A percentile compares a stretch with the other conserved stretches of the same genome.
Evolutionary conservation across 1,284 basidiomycete species (phyloP).

Genomic region (Ceratobasidium sp.): DNA sequence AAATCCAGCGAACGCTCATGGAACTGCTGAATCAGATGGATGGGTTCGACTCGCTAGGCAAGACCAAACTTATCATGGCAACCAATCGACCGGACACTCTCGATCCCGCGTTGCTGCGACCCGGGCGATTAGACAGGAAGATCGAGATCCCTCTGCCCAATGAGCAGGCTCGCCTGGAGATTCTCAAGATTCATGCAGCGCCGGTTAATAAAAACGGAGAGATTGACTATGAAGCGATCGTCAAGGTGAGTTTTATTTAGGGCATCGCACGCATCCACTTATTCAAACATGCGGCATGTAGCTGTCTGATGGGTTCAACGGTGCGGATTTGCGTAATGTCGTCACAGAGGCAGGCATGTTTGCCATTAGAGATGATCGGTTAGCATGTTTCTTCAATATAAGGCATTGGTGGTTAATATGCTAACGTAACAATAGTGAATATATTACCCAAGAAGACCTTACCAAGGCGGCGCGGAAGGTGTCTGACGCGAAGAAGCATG

Average conservation of each 20-base stretch:
- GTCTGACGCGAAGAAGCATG: constrained; percentile 95
- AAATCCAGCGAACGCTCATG: constrained; percentile 99
- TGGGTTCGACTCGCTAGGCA: constrained; percentile 96
- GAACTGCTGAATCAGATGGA: constrained; percentile 99
- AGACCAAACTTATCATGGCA: constrained; percentile 98
- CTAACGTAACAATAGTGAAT: constrained; percentile 68
- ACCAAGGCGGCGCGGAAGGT: constrained; percentile 99
- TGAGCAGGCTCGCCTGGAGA: constrained; percentile 93
- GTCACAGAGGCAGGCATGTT: constrained; percentile 99
- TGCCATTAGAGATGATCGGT: constrained; percentile 95
- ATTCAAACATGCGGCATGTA: constrained; percentile 50
- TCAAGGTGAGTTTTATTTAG: constrained; percentile 72
- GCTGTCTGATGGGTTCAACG: constrained; percentile 93
- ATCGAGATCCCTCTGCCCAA: constrained; percentile 99
- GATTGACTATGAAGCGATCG: constrained; percentile 96
- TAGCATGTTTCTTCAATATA: constrained; percentile 47
- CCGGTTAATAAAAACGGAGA: constrained; percentile 96
- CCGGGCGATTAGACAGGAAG: constrained; percentile 96
- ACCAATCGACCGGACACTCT: constrained; percentile 97
- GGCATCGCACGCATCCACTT: constrained; percentile 2
- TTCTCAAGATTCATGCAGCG: constrained; percentile 96
- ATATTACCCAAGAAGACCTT: constrained; percentile 92
- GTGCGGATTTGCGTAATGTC: constrained; percentile 95
- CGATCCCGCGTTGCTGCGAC: constrained; percentile 95
- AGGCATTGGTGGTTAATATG: constrained; percentile 27